Evolutionary conservation across 176 grass and related monocot species (phyloP).

Genomic region (Avena insularis): DNA sequence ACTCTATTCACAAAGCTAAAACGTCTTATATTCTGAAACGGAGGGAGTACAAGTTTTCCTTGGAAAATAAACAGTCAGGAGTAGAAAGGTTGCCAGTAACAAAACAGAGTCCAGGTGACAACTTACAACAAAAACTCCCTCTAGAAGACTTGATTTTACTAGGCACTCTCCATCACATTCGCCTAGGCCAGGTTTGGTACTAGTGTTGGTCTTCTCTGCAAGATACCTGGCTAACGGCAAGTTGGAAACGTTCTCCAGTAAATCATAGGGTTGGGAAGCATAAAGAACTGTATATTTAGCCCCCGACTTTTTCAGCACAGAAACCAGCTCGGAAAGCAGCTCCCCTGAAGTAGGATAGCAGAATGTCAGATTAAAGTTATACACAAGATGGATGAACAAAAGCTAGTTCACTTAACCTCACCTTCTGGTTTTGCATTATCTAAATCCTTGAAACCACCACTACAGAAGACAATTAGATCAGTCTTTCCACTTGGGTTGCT

Average conservation of each 20-base stretch:
- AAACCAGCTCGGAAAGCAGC: slow-evolving; percentile 69
- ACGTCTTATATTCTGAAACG: too few relatives aligned
- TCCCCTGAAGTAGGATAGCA: slow-evolving; percentile 60
- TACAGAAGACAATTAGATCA: slow-evolving; percentile 72
- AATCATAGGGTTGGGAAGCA: slow-evolving; percentile 67
- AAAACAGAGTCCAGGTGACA: slow-evolving; percentile 11
- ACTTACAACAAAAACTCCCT: slow-evolving; percentile 96
- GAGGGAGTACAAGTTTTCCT: background rate
- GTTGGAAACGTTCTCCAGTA: slow-evolving; percentile 44
- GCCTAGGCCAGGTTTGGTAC: slow-evolving; percentile 46
- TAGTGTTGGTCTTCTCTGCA: slow-evolving; percentile 55
- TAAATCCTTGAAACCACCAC: slow-evolving; percentile 55
- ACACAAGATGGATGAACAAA: slow-evolving; percentile 23
- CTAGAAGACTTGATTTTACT: slow-evolving; percentile 85
- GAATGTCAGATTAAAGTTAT: background rate
- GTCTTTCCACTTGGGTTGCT: slow-evolving; percentile 49
- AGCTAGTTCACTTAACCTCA: slow-evolving; percentile 39
- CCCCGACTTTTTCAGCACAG: slow-evolving; percentile 52
- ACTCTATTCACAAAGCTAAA: too few relatives aligned
- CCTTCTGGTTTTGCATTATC: slow-evolving; percentile 69
- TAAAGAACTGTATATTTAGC: slow-evolving; percentile 87
- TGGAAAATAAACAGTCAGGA: background rate
- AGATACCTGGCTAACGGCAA: slow-evolving; percentile 70
- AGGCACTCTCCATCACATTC: slow-evolving; percentile 78
- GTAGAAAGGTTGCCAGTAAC: background rate